Evolutionary conservation across 78 protist genomes (phyloP).

Genomic region (Pelomyxa schiedti): DNA sequence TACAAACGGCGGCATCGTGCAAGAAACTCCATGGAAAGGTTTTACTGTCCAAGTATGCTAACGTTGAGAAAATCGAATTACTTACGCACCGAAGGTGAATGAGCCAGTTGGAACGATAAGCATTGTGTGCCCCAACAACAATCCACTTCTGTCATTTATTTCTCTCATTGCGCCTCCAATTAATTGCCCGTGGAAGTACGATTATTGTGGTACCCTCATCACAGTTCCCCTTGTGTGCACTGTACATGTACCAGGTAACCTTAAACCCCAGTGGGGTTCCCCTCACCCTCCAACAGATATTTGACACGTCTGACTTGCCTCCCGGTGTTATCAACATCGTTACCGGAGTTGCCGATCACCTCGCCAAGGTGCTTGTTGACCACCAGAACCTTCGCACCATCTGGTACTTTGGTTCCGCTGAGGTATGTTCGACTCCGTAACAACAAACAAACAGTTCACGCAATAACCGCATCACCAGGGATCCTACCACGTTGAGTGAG

Average conservation of each 20-base stretch:
- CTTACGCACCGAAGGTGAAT: no score
- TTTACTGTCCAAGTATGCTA: no score
- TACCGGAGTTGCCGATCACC: background rate
- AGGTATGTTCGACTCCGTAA: no score
- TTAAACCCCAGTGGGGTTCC: no score
- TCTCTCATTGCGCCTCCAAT: constrained; percentile 15
- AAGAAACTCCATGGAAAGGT: constrained; percentile 14
- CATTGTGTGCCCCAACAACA: constrained; percentile 3
- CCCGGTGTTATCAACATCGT: constrained; percentile 10
- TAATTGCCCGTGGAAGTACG: constrained; percentile 5
- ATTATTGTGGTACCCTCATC: constrained; percentile 2
- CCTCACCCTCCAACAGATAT: background rate
- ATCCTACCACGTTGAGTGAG: background rate
- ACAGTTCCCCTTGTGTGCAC: background rate
- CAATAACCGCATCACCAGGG: no score
- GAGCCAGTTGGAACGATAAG: constrained; percentile 13
- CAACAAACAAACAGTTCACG: no score
- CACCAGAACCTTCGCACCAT: background rate
- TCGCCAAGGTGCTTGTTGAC: background rate
- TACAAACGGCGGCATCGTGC: constrained; percentile 16
- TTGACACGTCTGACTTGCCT: constrained; percentile 17
- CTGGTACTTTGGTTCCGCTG: constrained; percentile 12
- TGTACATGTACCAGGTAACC: constrained; percentile 6
- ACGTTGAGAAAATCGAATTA: no score
- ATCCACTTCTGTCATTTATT: constrained; percentile 2